Conservation (phyloP, 345 rosid species). For the Euphorbia tirucalli region DNA sequence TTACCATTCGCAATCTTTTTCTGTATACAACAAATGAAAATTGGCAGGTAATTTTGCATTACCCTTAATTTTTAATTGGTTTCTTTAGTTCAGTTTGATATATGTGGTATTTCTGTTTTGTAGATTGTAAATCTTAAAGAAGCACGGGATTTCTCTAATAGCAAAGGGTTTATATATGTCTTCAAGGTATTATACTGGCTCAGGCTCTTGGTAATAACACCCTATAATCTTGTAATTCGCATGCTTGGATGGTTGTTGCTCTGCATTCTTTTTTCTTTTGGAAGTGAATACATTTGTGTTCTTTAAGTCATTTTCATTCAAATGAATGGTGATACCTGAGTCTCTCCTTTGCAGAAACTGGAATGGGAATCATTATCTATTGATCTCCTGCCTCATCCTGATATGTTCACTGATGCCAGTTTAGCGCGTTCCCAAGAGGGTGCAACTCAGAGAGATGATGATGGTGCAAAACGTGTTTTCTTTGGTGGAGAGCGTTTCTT, state of each 20-base stretch:
- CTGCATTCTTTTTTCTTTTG: background rate
- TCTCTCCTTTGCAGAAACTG: slow-evolving; percentile 70
- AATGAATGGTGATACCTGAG: slow-evolving; percentile 31
- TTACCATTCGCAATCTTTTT: slow-evolving; percentile 80
- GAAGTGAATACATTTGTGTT: background rate
- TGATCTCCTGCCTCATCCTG: slow-evolving; percentile 99
- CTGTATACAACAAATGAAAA: slow-evolving; percentile 85
- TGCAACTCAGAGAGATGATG: slow-evolving; percentile 77
- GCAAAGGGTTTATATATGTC: slow-evolving; percentile 75
- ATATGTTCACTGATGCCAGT: slow-evolving; percentile 93
- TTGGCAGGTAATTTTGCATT: slow-evolving; percentile 68
- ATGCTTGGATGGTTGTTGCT: background rate
- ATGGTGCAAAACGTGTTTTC: slow-evolving; percentile 97
- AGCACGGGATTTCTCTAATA: slow-evolving; percentile 82
- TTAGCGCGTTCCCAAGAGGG: slow-evolving; percentile 64
- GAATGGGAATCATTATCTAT: slow-evolving; percentile 96
- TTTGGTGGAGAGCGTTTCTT: slow-evolving; percentile 98
- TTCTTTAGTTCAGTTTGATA: slow-evolving; percentile 6
- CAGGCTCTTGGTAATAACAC: too few species aligned
- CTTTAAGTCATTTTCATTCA: background rate
- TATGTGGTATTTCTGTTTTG: slow-evolving; percentile 13
- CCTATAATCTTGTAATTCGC: background rate
- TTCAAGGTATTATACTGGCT: slow-evolving; percentile 83
- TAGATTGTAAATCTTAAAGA: slow-evolving; percentile 97
- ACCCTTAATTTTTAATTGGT: slow-evolving; percentile 2